Evolutionary conservation across 2,329 filamentous ascomycete genomes (phyloP).

Genomic region (Myrmaecium sp.): DNA sequence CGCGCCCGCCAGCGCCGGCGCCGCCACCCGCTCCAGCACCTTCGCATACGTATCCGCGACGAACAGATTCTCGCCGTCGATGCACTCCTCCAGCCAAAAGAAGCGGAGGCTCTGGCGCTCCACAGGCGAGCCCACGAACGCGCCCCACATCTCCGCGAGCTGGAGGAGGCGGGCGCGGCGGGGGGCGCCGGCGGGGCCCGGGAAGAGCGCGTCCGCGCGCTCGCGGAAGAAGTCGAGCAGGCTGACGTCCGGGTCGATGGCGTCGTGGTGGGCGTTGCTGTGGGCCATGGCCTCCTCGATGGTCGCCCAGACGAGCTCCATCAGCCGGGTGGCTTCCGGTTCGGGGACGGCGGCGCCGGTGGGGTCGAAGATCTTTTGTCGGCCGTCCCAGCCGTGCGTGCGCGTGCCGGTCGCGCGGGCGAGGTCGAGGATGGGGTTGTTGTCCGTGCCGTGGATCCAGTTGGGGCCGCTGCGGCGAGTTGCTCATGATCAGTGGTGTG

Average conservation of each 20-base stretch:
- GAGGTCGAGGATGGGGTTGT: slow-evolving; percentile 54
- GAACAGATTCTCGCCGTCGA: slow-evolving; percentile 52
- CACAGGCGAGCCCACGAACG: slow-evolving; percentile 50
- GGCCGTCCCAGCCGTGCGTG: slow-evolving; percentile 35
- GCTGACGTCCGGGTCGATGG: slow-evolving; percentile 35
- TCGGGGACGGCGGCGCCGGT: slow-evolving; percentile 34
- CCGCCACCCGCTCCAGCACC: slow-evolving; percentile 42
- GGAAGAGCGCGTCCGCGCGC: slow-evolving; percentile 27
- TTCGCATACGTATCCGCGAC: slow-evolving; percentile 43
- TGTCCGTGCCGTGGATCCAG: slow-evolving; percentile 59
- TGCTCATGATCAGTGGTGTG: slow-evolving; percentile 1
- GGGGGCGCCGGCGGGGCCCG: too few species aligned
- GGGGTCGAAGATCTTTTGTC: slow-evolving; percentile 40
- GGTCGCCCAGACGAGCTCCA: slow-evolving; percentile 47
- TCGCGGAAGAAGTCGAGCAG: slow-evolving; percentile 40
- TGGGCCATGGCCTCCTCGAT: slow-evolving; percentile 50
- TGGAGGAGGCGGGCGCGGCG: slow-evolving; percentile 33
- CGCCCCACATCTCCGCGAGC: slow-evolving; percentile 50
- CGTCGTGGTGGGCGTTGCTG: slow-evolving; percentile 39
- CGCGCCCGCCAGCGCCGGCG: slow-evolving; percentile 38
- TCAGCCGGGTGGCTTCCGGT: slow-evolving; percentile 19
- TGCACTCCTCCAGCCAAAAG: slow-evolving; percentile 64
- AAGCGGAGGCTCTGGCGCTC: slow-evolving; percentile 53
- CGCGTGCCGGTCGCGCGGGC: slow-evolving; percentile 43
- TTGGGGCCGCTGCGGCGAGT: slow-evolving; percentile 44